Evolutionary conservation across 2,329 filamentous ascomycete species (phyloP).

Genomic region (Monosporascus sp.): DNA sequence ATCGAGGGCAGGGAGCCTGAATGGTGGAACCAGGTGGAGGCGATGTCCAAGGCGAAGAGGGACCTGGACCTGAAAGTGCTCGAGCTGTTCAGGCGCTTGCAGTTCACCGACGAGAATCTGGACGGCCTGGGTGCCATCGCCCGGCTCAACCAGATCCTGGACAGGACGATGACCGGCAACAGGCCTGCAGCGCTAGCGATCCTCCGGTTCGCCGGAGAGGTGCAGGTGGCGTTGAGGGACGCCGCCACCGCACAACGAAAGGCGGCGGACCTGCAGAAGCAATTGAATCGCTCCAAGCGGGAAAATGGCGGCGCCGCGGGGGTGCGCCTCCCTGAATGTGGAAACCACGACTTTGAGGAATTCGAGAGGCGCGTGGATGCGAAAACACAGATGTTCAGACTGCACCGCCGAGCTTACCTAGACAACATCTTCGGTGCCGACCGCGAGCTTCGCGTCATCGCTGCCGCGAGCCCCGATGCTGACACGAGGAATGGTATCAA

Average conservation of each 20-base stretch:
- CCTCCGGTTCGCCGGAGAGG: background rate
- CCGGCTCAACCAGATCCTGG: background rate
- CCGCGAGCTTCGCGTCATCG: slow-evolving; percentile 3
- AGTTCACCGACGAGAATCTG: background rate
- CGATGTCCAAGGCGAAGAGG: background rate
- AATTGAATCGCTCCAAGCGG: slow-evolving; percentile 5
- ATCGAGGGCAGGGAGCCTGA: background rate
- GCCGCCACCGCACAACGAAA: background rate
- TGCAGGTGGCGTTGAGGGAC: background rate
- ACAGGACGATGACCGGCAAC: background rate
- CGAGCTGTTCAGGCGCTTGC: background rate
- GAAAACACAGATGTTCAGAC: slow-evolving; percentile 13
- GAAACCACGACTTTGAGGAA: slow-evolving; percentile 9
- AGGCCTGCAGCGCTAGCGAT: background rate
- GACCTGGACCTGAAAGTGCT: background rate
- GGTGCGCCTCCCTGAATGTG: background rate
- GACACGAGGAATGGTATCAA: background rate
- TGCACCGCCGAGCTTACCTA: slow-evolving; percentile 9
- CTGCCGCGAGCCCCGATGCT: slow-evolving; percentile 1
- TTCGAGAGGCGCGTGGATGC: slow-evolving; percentile 7
- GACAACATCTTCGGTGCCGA: slow-evolving; percentile 9
- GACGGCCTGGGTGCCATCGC: background rate
- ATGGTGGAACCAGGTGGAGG: background rate
- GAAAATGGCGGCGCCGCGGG: slow-evolving; percentile 5
- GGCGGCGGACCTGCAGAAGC: background rate